These are phyloP conservation scores for Haberlea rhodopensis DNA, from an alignment of 257 asterid species.

Conservation along the genomic window DNA sequence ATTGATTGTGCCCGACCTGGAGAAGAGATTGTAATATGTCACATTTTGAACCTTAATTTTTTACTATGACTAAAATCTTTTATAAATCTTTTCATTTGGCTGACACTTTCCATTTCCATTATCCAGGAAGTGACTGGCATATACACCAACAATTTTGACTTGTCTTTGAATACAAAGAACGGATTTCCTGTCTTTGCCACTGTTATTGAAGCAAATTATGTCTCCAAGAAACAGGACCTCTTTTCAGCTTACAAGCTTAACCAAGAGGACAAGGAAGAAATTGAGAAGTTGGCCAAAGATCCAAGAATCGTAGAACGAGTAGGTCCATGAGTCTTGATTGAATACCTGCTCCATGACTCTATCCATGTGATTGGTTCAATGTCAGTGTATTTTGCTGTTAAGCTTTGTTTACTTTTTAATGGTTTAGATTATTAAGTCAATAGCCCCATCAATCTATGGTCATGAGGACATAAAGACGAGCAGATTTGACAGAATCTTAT, in stretches of 20 bases:
- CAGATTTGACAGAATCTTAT: too few species aligned
- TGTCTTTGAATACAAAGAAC: constrained; percentile 93
- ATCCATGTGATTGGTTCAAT: constrained; percentile 4
- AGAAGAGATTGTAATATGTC: constrained; percentile 79
- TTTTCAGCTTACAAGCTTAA: constrained; percentile 97
- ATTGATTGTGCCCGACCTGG: constrained; percentile 99
- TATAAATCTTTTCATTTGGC: constrained; percentile 18
- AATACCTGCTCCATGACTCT: neutral
- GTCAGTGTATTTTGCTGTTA: neutral
- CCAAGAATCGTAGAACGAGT: constrained; percentile 95
- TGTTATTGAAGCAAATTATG: constrained; percentile 89
- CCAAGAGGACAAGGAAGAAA: constrained; percentile 96
- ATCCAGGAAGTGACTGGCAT: constrained; percentile 96
- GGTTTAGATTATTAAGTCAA: constrained; percentile 75
- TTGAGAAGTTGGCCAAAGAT: constrained; percentile 91
- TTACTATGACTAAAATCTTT: constrained; percentile 1
- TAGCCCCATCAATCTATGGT: constrained; percentile 96
- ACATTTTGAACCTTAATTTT: constrained; percentile 13
- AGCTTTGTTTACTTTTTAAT: constrained; percentile 16
- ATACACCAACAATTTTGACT: constrained; percentile 92
- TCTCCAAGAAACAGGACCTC: constrained; percentile 93
- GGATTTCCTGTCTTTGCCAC: constrained; percentile 99
- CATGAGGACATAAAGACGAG: constrained; percentile 97
- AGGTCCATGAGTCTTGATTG: constrained; percentile 27
- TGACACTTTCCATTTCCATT: constrained; percentile 14